A percentile compares a stretch with the other conserved stretches of the same genome.
Conservation (phyloP, 306 rosid species). For the Astragalus glycyphyllos region DNA sequence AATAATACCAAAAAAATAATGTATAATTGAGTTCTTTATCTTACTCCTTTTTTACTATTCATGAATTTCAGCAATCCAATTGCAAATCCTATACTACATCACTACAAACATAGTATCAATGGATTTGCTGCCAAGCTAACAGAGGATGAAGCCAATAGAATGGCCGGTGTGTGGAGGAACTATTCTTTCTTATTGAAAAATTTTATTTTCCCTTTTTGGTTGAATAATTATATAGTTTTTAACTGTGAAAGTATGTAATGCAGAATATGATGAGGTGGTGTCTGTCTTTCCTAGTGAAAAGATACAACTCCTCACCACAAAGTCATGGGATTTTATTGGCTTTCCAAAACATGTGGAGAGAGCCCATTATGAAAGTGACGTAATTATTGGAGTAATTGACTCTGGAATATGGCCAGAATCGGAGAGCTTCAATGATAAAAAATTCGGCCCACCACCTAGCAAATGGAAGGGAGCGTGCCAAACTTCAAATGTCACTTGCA, state of each 20-base stretch:
- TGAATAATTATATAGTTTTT: background rate
- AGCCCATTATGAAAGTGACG: constrained; percentile 41
- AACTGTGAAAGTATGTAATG: background rate
- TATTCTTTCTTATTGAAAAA: background rate
- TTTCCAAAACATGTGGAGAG: constrained; percentile 41
- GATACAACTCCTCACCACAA: constrained; percentile 55
- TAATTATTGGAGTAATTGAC: constrained; percentile 59
- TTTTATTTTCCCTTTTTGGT: background rate
- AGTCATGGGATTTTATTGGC: constrained; percentile 70
- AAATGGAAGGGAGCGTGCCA: constrained; percentile 68
- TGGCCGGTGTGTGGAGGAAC: constrained; percentile 39
- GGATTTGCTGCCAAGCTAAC: constrained; percentile 55
- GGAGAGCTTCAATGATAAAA: constrained; percentile 51
- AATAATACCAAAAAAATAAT: no score
- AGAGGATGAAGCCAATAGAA: constrained; percentile 45
- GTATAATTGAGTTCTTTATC: background rate
- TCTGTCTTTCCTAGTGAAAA: constrained; percentile 58
- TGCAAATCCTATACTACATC: constrained; percentile 41
- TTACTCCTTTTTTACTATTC: background rate
- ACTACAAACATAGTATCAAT: constrained; percentile 53
- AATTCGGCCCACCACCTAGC: constrained; percentile 55
- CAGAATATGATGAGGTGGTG: constrained; percentile 56
- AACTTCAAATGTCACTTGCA: constrained; percentile 50
- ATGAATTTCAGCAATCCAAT: constrained; percentile 21
- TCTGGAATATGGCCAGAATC: constrained; percentile 63